These are phyloP conservation scores for Fonsecaea erecta DNA, from an alignment of 2,329 filamentous ascomycete genomes.

Conservation along the genomic window DNA sequence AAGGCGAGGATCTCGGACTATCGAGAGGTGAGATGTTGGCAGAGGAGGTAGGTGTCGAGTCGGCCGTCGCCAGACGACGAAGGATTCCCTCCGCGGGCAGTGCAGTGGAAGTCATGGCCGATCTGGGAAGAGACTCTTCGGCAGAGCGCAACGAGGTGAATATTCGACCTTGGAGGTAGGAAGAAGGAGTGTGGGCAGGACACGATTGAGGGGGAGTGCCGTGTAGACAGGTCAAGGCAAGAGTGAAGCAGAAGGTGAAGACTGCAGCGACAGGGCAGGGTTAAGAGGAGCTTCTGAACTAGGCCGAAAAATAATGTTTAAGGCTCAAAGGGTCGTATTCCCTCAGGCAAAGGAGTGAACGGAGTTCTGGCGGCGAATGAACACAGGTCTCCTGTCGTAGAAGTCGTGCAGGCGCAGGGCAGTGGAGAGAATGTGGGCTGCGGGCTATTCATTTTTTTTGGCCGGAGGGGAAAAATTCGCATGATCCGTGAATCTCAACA, in stretches of 20 bases:
- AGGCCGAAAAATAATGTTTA: not conserved
- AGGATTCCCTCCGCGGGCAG: constrained; percentile 54
- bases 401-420: not conserved
- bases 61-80: constrained; percentile 58
- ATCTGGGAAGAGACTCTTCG: not conserved
- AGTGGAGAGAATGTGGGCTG: constrained; percentile 18
- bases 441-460: constrained; percentile 14
- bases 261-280: not conserved
- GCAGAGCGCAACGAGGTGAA: not conserved
- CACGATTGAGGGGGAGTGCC: not conserved
- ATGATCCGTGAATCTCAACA: constrained; percentile 14
- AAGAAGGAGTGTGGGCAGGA: not conserved
- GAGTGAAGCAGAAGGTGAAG: constrained; percentile 7
- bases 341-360: not conserved
- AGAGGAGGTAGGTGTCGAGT: constrained; percentile 62
- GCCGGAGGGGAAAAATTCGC: constrained; percentile 11
- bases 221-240: not conserved
- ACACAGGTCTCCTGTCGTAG: not conserved
- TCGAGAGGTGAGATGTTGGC: constrained; percentile 61
- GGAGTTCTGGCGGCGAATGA: not conserved
- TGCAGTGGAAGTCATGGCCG: constrained; percentile 57
- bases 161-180: not conserved
- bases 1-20: constrained; percentile 68
- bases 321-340: not conserved
- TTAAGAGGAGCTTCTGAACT: constrained; percentile 8